Evolutionary conservation across 352 stramenopile species (phyloP).

Genomic region (Globisporangium spiculum): DNA sequence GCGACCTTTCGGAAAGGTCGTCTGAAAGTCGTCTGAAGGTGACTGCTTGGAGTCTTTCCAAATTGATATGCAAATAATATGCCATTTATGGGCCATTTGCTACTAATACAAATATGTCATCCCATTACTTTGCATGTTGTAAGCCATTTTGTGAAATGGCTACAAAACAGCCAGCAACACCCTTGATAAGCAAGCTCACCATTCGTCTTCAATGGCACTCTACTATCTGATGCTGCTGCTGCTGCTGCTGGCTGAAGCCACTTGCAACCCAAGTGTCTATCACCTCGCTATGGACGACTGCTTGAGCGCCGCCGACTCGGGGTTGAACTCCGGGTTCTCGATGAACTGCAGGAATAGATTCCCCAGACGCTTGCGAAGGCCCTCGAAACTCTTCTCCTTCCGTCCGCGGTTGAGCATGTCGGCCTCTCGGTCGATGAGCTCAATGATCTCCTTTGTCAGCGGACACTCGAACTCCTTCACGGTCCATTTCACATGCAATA

Average conservation of each 20-base stretch:
- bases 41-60: neutral
- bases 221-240: too few relatives aligned
- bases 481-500: slow-evolving; percentile 93
- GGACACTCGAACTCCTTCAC: slow-evolving; percentile 90
- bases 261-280: neutral
- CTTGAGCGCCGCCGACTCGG: slow-evolving; percentile 72
- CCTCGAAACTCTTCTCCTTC: slow-evolving; percentile 73
- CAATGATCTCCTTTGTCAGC: slow-evolving; percentile 88
- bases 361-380: slow-evolving; percentile 78
- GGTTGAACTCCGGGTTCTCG: slow-evolving; percentile 93
- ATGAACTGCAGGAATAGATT: slow-evolving; percentile 93
- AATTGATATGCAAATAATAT: neutral
- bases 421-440: slow-evolving; percentile 92
- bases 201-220: too few relatives aligned
- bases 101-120: too few relatives aligned
- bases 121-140: too few relatives aligned
- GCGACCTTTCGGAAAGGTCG: slow-evolving; percentile 8
- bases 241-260: neutral
- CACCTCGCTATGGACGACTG: slow-evolving; percentile 18
- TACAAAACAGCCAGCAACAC: too few relatives aligned
- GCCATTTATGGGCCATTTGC: too few relatives aligned
- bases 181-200: too few relatives aligned
- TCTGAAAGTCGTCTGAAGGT: neutral
- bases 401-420: slow-evolving; percentile 90
- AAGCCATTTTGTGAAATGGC: too few relatives aligned